phyloP scores from a whole-genome alignment of 169 alveolate genomes.

The Plasmodium vinckei region DNA sequence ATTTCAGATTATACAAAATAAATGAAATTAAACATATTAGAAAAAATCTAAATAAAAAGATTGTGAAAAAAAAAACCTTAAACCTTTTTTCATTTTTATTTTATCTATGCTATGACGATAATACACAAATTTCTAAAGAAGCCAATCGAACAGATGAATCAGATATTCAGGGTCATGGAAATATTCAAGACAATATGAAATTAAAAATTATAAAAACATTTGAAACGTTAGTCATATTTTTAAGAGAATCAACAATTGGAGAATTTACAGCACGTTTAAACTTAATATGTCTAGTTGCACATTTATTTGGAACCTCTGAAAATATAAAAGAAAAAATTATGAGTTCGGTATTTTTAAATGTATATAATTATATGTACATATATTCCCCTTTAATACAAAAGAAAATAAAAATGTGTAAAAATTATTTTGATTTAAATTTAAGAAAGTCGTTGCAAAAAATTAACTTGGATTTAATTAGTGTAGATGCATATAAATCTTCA shows the following conservation, averaged over 20 bases:
- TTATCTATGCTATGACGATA: constrained; percentile 46
- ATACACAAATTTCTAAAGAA: not conserved
- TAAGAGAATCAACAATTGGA: constrained; percentile 61
- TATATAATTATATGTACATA: constrained; percentile 59
- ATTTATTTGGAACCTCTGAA: constrained; percentile 28
- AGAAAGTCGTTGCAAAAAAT: constrained; percentile 48
- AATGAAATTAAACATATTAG: constrained; percentile 53
- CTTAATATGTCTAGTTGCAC: constrained; percentile 28
- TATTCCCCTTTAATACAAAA: constrained; percentile 65
- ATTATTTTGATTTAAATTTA: constrained; percentile 60
- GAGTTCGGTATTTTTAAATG: constrained; percentile 74
- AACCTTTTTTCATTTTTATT: constrained; percentile 65
- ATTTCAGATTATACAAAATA: constrained; percentile 53
- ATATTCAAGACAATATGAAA: not conserved
- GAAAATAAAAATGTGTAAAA: constrained; percentile 36
- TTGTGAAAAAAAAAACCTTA: constrained; percentile 48
- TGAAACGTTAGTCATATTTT: constrained; percentile 55
- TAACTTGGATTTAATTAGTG: constrained; percentile 47
- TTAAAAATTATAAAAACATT: constrained; percentile 57
- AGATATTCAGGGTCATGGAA: not conserved
- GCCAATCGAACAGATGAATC: not conserved
- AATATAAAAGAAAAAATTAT: constrained; percentile 42
- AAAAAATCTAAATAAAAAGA: constrained; percentile 41
- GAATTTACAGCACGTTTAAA: constrained; percentile 64
- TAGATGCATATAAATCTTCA: constrained; percentile 59